Evolutionary conservation across 2,329 filamentous ascomycete genomes (phyloP), one percentile per base, ranked within the genome.

Genomic region (Zarea fungicola): DNA sequence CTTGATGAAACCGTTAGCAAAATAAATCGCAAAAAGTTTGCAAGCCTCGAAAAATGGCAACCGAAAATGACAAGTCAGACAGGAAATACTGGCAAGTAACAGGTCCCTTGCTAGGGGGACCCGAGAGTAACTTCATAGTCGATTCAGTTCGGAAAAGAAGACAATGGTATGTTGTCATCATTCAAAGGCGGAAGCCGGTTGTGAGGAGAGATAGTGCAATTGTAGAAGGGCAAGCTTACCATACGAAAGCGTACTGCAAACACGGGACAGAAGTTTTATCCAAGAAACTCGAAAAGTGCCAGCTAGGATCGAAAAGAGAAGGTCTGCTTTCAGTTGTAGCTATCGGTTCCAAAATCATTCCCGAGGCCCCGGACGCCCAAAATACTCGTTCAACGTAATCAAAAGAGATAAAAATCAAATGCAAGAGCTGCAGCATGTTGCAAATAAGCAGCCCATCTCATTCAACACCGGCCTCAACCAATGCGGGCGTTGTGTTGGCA

Each of bases 21-120:
- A 28, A 23, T 6, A 31, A 8, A 3, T 18, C 14, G 6, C 5
- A n/a, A 16, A 45, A 48, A 52, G 51, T 25, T 28, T 25, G n/a
- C n/a, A 44, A 43, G 34, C 31, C 11, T 41, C 10, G 1, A 29
- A 28, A 43, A 23, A 42, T 49, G 45, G 25, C 41, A 48, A 42
- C 19, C 45, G 28, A 48, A 41, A 47, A 45, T 32, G 26, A 37
- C 10, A n/a, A 60, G 61, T 89, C 86, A 89, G 86, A 87, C 83
- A 83, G 78, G 73, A 70, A 75, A 84, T 90, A 90, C 87, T 91
- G 87, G 87, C 87, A 87, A 90, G 87, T 90, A 90, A 85, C 87
- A 88, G 83, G 81, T 77, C 67, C 64, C 68, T 75, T 65, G 74
- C 62, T 67, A 64, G 71, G 70, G 71, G 71, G 74, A 81, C 84